phyloP scores from a whole-genome alignment of 1,139 yeast species.

The Candida glucosophila region DNA sequence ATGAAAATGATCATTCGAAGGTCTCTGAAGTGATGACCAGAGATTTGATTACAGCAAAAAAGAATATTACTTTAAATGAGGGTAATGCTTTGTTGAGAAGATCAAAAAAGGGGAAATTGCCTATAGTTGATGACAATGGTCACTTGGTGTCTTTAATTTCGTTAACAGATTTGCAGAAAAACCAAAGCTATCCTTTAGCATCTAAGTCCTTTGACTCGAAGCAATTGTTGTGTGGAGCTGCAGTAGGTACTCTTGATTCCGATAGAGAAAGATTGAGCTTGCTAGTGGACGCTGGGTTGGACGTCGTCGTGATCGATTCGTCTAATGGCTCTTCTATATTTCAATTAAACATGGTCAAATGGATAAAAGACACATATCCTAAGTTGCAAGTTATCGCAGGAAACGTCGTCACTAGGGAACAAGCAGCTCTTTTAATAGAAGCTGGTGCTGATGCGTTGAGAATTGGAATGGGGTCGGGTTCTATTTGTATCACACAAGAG shows the following conservation, averaged over 20 bases:
- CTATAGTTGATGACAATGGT: slow-evolving; percentile 74
- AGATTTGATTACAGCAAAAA: slow-evolving; percentile 74
- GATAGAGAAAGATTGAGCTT: slow-evolving; percentile 78
- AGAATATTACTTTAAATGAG: slow-evolving; percentile 72
- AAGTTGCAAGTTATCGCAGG: slow-evolving; percentile 89
- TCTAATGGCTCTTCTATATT: slow-evolving; percentile 95
- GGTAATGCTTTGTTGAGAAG: slow-evolving; percentile 87
- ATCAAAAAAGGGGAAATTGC: slow-evolving; percentile 96
- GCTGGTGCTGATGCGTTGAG: slow-evolving; percentile 98
- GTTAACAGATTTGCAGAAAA: slow-evolving; percentile 94
- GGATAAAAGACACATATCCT: slow-evolving; percentile 78
- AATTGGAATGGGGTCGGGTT: slow-evolving; percentile 99
- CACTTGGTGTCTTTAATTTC: slow-evolving; percentile 83
- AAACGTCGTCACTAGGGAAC: slow-evolving; percentile 97
- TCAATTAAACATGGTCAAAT: slow-evolving; percentile 88
- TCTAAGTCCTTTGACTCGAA: slow-evolving; percentile 89
- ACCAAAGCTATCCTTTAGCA: slow-evolving; percentile 87
- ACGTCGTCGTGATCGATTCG: slow-evolving; percentile 91
- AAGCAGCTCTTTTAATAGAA: slow-evolving; percentile 89
- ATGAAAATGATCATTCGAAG: slow-evolving; percentile 55
- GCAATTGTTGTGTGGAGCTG: slow-evolving; percentile 98
- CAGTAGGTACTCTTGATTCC: slow-evolving; percentile 87
- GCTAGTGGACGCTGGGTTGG: slow-evolving; percentile 94
- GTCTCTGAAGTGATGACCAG: slow-evolving; percentile 84
- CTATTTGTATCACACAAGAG: slow-evolving; percentile 98